Percentiles rank a stretch among this genome's conserved stretches.
Conservation (phyloP, 2,329 filamentous ascomycete species). For the Nothomitra cinnamomea region DNA sequence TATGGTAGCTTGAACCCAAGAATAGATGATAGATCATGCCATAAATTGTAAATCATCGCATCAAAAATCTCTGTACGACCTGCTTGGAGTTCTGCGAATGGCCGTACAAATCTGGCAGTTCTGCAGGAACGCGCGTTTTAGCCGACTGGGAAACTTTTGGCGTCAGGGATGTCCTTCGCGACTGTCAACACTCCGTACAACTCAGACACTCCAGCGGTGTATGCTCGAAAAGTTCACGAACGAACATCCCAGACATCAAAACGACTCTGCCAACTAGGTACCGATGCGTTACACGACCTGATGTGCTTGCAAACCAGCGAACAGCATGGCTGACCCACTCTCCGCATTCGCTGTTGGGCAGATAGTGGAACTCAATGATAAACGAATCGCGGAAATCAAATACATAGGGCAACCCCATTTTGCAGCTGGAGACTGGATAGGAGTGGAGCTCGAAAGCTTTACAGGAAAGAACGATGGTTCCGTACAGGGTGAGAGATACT, state of each 20-base stretch:
- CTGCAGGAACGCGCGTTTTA: background rate
- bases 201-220: background rate
- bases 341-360: constrained; percentile 38
- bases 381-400: constrained; percentile 58
- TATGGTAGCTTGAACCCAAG: too few species aligned
- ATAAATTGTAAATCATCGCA: too few species aligned
- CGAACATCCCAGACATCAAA: too few species aligned
- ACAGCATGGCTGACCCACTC: constrained; percentile 5
- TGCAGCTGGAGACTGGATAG: constrained; percentile 70
- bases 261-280: background rate
- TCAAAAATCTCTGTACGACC: background rate
- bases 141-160: background rate
- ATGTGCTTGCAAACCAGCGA: background rate
- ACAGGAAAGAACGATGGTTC: constrained; percentile 89
- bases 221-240: background rate
- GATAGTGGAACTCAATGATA: constrained; percentile 62
- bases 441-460: constrained; percentile 68
- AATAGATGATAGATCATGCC: too few species aligned
- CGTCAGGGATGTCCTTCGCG: background rate
- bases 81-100: background rate
- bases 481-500: constrained; percentile 76
- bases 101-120: background rate
- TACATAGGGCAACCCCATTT: constrained; percentile 71
- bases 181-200: constrained; percentile 1
- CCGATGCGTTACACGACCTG: background rate